These are phyloP conservation scores for Peniophora sp. DNA, from an alignment of 1,284 basidiomycete species.

Conservation along the genomic window DNA sequence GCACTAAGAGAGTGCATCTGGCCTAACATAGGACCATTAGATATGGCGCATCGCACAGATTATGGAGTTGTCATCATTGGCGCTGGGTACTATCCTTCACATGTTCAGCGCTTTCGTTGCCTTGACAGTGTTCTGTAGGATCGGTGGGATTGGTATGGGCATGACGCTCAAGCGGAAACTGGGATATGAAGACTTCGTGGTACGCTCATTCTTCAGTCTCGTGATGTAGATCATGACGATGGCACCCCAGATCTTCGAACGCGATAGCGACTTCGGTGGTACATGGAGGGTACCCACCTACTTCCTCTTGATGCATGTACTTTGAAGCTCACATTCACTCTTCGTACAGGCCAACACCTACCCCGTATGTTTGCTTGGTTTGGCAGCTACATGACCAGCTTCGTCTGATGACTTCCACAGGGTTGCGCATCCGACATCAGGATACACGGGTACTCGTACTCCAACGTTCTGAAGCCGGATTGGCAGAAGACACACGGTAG, in stretches of 20 bases:
- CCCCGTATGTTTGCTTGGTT: conserved; percentile 13
- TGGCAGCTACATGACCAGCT: background rate
- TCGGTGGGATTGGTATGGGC: conserved; percentile 16
- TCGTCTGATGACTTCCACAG: conserved; percentile 3
- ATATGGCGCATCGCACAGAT: background rate
- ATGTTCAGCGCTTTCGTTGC: background rate
- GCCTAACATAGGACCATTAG: no score
- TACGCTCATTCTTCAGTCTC: conserved; percentile 5
- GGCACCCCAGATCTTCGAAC: conserved; percentile 23
- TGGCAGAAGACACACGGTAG: conserved; percentile 19
- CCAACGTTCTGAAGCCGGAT: conserved; percentile 21
- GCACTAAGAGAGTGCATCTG: no score
- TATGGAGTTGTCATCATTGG: conserved; percentile 6
- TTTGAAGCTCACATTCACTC: background rate
- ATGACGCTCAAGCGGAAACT: conserved; percentile 18
- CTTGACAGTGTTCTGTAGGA: conserved; percentile 7
- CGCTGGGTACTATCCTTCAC: conserved; percentile 6
- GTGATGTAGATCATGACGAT: background rate
- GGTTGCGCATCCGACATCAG: conserved; percentile 20
- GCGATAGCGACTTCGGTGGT: conserved; percentile 23
- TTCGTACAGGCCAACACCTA: conserved; percentile 21
- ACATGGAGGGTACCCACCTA: conserved; percentile 24
- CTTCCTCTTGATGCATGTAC: background rate
- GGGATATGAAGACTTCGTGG: conserved; percentile 16
- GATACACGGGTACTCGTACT: conserved; percentile 25